phyloP scores from a whole-genome alignment of 1,284 basidiomycete species.

The Phlebopus sp. region DNA sequence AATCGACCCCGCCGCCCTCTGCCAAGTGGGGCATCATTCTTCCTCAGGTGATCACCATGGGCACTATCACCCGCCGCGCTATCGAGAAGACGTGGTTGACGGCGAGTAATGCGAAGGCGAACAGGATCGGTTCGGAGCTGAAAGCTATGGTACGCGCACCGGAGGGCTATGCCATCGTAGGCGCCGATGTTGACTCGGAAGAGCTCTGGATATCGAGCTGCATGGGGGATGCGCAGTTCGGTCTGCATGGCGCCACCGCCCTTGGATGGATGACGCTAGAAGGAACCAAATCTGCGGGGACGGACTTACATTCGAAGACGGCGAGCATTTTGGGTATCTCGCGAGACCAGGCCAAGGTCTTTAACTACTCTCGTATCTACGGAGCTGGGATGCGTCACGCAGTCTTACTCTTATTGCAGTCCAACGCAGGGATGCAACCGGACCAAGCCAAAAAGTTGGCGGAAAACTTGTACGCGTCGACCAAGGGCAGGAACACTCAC shows the following conservation, averaged over 20 bases:
- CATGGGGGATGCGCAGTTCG: slow-evolving; percentile 99
- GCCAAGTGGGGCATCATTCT: slow-evolving; percentile 85
- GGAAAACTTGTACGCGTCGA: slow-evolving; percentile 86
- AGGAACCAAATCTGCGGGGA: slow-evolving; percentile 95
- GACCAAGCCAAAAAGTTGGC: slow-evolving; percentile 83
- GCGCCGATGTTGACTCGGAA: slow-evolving; percentile 98
- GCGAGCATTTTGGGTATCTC: slow-evolving; percentile 92
- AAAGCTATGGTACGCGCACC: slow-evolving; percentile 98
- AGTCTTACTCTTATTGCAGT: slow-evolving; percentile 84
- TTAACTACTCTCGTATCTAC: slow-evolving; percentile 99
- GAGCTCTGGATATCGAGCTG: slow-evolving; percentile 99
- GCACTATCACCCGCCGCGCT: slow-evolving; percentile 94
- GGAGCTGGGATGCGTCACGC: slow-evolving; percentile 97
- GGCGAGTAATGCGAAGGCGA: slow-evolving; percentile 96
- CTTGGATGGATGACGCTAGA: slow-evolving; percentile 99
- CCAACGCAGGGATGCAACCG: slow-evolving; percentile 76
- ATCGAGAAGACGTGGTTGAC: slow-evolving; percentile 99
- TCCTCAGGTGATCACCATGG: slow-evolving; percentile 97
- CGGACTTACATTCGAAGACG: slow-evolving; percentile 97
- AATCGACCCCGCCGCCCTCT: slow-evolving; percentile 13
- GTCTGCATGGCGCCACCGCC: slow-evolving; percentile 93
- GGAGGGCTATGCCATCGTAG: slow-evolving; percentile 90
- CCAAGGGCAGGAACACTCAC: slow-evolving; percentile 88
- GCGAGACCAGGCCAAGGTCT: slow-evolving; percentile 95
- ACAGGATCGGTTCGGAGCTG: slow-evolving; percentile 95